Conservation (phyloP, 352 stramenopile genomes). For the Phytopythium aichiense region DNA sequence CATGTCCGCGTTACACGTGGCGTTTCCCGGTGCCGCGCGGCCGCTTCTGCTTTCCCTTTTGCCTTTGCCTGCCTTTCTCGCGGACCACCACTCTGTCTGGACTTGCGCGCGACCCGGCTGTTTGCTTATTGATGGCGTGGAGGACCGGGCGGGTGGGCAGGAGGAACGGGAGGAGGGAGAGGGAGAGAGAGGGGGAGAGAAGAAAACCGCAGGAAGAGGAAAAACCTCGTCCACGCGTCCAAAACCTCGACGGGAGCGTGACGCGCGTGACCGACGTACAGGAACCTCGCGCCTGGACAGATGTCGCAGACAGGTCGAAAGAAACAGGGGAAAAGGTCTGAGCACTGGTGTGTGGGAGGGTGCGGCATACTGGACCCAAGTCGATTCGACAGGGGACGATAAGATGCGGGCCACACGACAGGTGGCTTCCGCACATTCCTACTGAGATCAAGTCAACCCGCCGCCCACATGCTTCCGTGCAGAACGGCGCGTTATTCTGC, state of each 20-base stretch:
- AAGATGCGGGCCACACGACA: background rate
- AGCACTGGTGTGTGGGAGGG: background rate
- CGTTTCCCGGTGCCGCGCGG: background rate
- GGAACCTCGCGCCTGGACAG: constrained; percentile 1
- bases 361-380: background rate
- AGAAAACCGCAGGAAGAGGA: constrained; percentile 7
- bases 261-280: constrained; percentile 69
- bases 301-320: constrained; percentile 4
- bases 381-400: background rate
- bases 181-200: constrained; percentile 13
- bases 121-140: constrained; percentile 44
- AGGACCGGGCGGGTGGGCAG: constrained; percentile 12
- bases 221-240: constrained; percentile 9
- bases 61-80: constrained; percentile 1
- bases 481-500: background rate
- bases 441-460: background rate
- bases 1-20: constrained; percentile 23
- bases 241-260: constrained; percentile 41
- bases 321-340: background rate
- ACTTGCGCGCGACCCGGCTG: constrained; percentile 29
- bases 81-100: background rate
- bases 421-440: background rate
- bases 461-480: background rate
- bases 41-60: background rate
- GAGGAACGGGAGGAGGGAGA: constrained; percentile 23